These are phyloP conservation scores for Cylindrodendrum hubeiense DNA, from an alignment of 2,329 filamentous ascomycete genomes.

Conservation along the genomic window DNA sequence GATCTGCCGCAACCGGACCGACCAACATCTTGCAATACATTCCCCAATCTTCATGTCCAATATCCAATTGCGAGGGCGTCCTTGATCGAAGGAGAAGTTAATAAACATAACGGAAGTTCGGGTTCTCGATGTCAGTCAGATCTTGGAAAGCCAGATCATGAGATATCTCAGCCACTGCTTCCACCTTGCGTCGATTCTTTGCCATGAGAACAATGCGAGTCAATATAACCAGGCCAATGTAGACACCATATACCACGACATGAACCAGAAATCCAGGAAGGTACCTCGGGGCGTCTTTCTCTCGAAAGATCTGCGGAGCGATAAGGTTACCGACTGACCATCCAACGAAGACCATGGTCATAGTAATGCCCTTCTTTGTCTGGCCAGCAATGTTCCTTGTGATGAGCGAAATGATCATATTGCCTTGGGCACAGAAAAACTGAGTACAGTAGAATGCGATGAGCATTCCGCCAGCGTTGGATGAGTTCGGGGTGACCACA, in stretches of 20 bases:
- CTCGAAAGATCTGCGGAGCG: constrained; percentile 52
- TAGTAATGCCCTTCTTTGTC: constrained; percentile 58
- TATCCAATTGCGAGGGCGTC: not conserved
- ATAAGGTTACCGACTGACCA: constrained; percentile 58
- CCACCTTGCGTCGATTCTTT: constrained; percentile 15
- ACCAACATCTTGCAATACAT: no score
- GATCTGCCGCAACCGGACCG: no score
- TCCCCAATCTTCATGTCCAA: no score
- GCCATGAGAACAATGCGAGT: constrained; percentile 14
- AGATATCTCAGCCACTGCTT: not conserved
- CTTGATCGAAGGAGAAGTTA: not conserved
- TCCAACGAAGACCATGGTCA: constrained; percentile 55
- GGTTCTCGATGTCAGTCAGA: constrained; percentile 24
- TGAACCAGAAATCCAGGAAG: constrained; percentile 19
- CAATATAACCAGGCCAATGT: constrained; percentile 13
- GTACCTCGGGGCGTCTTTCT: constrained; percentile 21
- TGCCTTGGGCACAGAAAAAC: constrained; percentile 56
- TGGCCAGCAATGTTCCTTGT: constrained; percentile 57
- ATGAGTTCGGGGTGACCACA: constrained; percentile 43
- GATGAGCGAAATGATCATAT: constrained; percentile 56
- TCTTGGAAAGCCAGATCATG: constrained; percentile 24
- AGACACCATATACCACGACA: constrained; percentile 16
- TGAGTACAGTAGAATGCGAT: constrained; percentile 59
- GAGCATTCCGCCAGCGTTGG: constrained; percentile 52
- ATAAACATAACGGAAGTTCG: constrained; percentile 28